phyloP scores from a whole-genome alignment of 345 rosid species.

The Syzygium grande region DNA sequence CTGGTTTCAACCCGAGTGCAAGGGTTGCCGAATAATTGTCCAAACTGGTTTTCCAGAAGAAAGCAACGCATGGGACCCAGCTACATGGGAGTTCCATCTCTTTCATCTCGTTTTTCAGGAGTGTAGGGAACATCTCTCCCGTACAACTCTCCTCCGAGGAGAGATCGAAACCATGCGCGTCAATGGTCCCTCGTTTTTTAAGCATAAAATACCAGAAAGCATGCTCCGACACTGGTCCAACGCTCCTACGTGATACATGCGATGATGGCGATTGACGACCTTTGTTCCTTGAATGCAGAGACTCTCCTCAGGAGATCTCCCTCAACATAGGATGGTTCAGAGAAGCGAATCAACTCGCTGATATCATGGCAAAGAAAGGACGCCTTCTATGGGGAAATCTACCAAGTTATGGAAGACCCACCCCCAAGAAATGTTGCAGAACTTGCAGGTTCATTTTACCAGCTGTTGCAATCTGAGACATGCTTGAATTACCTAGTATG shows the following conservation, averaged over 20 bases:
- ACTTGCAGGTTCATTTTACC: neutral
- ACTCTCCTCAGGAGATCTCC: neutral
- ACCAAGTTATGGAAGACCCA: neutral
- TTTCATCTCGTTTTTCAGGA: neutral
- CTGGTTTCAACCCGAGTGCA: neutral
- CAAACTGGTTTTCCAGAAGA: neutral
- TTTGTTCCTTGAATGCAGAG: neutral
- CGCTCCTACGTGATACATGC: neutral
- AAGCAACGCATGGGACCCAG: neutral
- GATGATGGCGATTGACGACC: neutral
- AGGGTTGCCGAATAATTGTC: too few relatives aligned
- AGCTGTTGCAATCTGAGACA: neutral
- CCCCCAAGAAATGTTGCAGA: neutral
- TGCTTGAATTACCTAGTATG: neutral
- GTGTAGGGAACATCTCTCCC: neutral
- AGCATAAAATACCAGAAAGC: neutral
- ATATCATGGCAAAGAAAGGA: neutral
- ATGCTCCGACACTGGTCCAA: neutral
- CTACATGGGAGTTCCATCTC: neutral
- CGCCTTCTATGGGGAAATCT: accelerated
- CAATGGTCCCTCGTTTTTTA: neutral
- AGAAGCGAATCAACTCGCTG: neutral
- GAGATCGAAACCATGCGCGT: neutral
- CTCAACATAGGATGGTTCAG: neutral
- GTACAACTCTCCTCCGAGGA: neutral